A percentile compares a stretch with the other conserved stretches of the same genome.
These are phyloP conservation scores for Mercurialis annua DNA, from an alignment of 345 rosid genomes.

Conservation along the genomic window DNA sequence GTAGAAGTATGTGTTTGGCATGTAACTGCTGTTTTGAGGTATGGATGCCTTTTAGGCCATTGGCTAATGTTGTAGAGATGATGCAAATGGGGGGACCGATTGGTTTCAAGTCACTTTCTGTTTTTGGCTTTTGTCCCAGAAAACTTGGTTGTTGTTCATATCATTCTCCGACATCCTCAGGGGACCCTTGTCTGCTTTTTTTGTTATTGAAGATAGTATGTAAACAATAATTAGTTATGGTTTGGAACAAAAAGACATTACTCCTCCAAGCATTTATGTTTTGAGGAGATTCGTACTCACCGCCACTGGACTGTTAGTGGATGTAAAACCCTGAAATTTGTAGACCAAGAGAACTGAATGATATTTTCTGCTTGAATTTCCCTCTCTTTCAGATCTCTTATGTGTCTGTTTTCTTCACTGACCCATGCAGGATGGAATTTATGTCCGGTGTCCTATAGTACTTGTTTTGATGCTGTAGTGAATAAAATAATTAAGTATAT, in stretches of 20 bases:
- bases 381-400: not conserved
- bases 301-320: slow-evolving; percentile 48
- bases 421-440: not conserved
- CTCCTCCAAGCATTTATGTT: slow-evolving; percentile 24
- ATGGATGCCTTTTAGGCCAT: slow-evolving; percentile 21
- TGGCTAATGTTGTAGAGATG: slow-evolving; percentile 25
- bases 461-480: slow-evolving; percentile 17
- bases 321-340: slow-evolving; percentile 38
- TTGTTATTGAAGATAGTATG: slow-evolving; percentile 26
- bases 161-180: slow-evolving; percentile 54
- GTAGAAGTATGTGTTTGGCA: not conserved
- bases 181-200: slow-evolving; percentile 58
- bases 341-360: slow-evolving; percentile 33
- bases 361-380: slow-evolving; percentile 13
- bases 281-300: slow-evolving; percentile 26
- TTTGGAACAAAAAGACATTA: slow-evolving; percentile 29
- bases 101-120: slow-evolving; percentile 48
- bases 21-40: slow-evolving; percentile 8
- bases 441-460: slow-evolving; percentile 20
- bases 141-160: slow-evolving; percentile 51
- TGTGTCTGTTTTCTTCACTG: slow-evolving; percentile 4
- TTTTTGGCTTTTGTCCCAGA: slow-evolving; percentile 55
- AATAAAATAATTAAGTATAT: not conserved
- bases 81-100: slow-evolving; percentile 36
- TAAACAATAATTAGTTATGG: slow-evolving; percentile 18